Conservation (phyloP, 2,329 filamentous ascomycete species). For the Aspergillus tamarii region DNA sequence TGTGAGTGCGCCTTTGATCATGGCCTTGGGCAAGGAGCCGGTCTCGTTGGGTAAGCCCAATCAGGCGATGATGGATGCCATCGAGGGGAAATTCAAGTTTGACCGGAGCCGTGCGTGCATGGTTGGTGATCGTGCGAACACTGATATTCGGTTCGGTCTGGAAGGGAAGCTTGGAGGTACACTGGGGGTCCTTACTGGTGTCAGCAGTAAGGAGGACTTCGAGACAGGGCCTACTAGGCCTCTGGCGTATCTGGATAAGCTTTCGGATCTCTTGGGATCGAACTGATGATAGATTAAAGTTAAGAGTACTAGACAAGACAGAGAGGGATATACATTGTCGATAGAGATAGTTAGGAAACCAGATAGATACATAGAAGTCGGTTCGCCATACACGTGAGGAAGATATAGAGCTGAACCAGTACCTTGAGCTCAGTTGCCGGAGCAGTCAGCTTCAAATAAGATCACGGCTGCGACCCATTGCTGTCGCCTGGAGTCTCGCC, state of each 20-base stretch:
- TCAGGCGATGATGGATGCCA: slow-evolving; percentile 98
- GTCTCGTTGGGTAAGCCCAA: slow-evolving; percentile 89
- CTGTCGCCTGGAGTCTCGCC: neutral
- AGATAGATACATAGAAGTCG: neutral
- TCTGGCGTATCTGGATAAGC: slow-evolving; percentile 78
- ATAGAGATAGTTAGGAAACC: slow-evolving; percentile 6
- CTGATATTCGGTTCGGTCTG: slow-evolving; percentile 93
- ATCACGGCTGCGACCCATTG: neutral
- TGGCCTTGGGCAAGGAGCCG: slow-evolving; percentile 71
- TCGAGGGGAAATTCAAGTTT: slow-evolving; percentile 93
- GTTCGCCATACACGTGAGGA: neutral
- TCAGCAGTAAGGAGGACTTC: slow-evolving; percentile 78
- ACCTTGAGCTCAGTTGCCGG: neutral
- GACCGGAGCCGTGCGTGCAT: slow-evolving; percentile 86
- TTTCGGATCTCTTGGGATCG: slow-evolving; percentile 70
- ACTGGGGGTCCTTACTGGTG: slow-evolving; percentile 86
- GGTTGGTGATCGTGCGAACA: slow-evolving; percentile 92
- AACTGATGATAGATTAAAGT: slow-evolving; percentile 5
- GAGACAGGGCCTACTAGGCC: slow-evolving; percentile 76
- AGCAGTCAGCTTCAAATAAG: neutral
- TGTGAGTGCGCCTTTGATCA: slow-evolving; percentile 74
- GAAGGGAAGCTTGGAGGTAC: slow-evolving; percentile 90
- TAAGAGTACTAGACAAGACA: neutral
- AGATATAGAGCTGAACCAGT: neutral
- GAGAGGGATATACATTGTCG: neutral